These are phyloP conservation scores for Raffaelea arxii DNA, from an alignment of 2,329 filamentous ascomycete genomes.

Conservation along the genomic window DNA sequence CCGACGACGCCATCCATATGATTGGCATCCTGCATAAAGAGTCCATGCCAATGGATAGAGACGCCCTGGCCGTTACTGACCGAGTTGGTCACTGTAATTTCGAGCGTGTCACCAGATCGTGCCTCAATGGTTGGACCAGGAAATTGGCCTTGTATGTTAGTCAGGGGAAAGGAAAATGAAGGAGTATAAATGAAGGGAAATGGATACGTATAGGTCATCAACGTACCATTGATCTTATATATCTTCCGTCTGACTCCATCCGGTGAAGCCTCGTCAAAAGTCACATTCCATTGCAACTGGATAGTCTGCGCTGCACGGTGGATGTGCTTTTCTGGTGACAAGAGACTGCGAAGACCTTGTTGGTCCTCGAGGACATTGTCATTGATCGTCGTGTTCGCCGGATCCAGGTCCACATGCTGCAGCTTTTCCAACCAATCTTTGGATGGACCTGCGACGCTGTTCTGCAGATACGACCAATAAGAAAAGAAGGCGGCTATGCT, in stretches of 20 bases:
- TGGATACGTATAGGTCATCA: no score
- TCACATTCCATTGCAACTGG: slow-evolving; percentile 4
- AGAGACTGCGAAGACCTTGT: not conserved
- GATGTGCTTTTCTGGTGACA: slow-evolving; percentile 4
- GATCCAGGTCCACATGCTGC: no score
- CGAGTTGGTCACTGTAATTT: slow-evolving; percentile 5
- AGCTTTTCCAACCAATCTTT: no score
- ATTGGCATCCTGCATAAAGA: slow-evolving; percentile 21
- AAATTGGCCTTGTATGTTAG: slow-evolving; percentile 3
- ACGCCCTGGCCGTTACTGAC: slow-evolving; percentile 1
- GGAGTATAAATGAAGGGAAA: not conserved
- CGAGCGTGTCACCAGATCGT: slow-evolving; percentile 4
- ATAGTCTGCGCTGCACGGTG: slow-evolving; percentile 1
- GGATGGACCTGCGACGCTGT: not conserved
- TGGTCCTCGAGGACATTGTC: not conserved
- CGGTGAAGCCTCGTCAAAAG: not conserved
- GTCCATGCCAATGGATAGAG: slow-evolving; percentile 6
- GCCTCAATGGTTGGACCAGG: slow-evolving; percentile 7
- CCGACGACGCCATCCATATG: slow-evolving; percentile 61
- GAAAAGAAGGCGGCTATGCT: not conserved
- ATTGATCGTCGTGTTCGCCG: no score
- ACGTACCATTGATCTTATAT: slow-evolving; percentile 6
- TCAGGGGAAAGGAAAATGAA: no score
- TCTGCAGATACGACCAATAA: not conserved
- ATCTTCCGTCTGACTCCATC: slow-evolving; percentile 4